Base-by-base conservation (phyloP, 306 rosid genomes). In the Alnus rubra region DNA sequence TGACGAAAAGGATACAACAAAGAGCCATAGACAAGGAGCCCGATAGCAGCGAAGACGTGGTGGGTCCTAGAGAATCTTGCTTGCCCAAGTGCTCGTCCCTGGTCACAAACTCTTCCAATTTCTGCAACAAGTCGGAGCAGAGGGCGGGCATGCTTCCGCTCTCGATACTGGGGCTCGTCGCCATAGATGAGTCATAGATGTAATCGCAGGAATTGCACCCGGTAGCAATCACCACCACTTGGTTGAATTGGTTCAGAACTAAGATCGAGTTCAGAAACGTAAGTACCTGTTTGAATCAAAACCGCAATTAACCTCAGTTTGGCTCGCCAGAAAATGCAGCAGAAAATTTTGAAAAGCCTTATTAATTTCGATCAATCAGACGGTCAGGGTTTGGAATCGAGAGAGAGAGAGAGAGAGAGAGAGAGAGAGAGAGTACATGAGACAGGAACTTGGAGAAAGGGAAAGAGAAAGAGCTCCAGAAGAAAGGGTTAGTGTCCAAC, bases 21-120 rank as follows among this genome's bases (percentile, higher is more conserved):
- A 95, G 92, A 33, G 97, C 97, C 97, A 88, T 92, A 69, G 98
- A 92, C 84, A 95, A 83, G 3, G 98, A 87, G 19, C 98, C 97
- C 0, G 98, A 94, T 0, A 95, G 82, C 59, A 95, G 80, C 2
- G 98, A 91, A 80, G 98, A 82, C 3, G 92, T 82, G 73, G 80
- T 65, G 16, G 88, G 86, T 73, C 85, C 89, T 42, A 51, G 50
- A 12, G 90, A 65, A n/a, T 79, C 81, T 63, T 86, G 84, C 78
- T 83, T 79, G 35, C 67, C 74, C 71, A 88, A 69, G 68, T 87
- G 79, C 87, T 87, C 88, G 75, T 95, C 98, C 77, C 52, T 82
- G 9, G 85, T 79, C 2, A 88, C 48, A 37, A 92, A 91, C 28
- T 88, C 89, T 80, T 95, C 95, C 28, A 95, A 73, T 69, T 86